Base-by-base conservation (phyloP, 83 land plant genomes). In the Picea abies region DNA sequence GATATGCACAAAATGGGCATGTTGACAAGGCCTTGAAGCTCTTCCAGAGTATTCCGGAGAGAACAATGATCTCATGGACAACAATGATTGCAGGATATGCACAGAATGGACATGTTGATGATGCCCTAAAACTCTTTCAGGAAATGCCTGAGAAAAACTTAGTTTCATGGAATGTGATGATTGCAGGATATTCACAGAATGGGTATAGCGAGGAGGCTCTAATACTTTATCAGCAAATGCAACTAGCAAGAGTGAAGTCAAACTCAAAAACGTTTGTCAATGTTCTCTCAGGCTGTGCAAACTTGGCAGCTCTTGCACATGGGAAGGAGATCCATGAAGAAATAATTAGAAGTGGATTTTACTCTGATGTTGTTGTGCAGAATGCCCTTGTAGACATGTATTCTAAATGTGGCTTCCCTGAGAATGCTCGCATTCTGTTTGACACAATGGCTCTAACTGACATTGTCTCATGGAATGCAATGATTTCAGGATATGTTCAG, bases 1-100 rank as follows among this genome's bases (percentile, higher is more conserved):
- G 91, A 7, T 92, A 89, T 88, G 91, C 88, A 35, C 88, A 92
- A 68, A 86, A 86, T 82, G 94, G 87, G 17, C 71, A 75, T 84
- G 84, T 88, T 65, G 71, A 83, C 56, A 86, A 92, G 82, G 87
- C 94, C 20, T 60, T 89, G 0, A 78, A 82, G 14, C 86, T 92
- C 20, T 92, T 90, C 79, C 26, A 58, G 23, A 65, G 66, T 66
- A 90, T 92, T 92, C 39, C 72, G 5, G 20, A 68, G 11, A 35
- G 19, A 29, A 16, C 29, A 29, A 16, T 68, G 41, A 7, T 68
- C 17, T 32, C 72, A 32, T 68, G 72, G 72, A 68, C 35, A 14
- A 37, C 72, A 68, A 15, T 68, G 5, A 68, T 68, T 68, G 41
- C 72, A 14, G 72, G 72, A 68, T 68, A 32, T 68, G 72, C 72